Evolutionary conservation across 257 asterid genomes (phyloP), one percentile per base, ranked within the genome.

Genomic region (Nicotiana obtusifolia): DNA sequence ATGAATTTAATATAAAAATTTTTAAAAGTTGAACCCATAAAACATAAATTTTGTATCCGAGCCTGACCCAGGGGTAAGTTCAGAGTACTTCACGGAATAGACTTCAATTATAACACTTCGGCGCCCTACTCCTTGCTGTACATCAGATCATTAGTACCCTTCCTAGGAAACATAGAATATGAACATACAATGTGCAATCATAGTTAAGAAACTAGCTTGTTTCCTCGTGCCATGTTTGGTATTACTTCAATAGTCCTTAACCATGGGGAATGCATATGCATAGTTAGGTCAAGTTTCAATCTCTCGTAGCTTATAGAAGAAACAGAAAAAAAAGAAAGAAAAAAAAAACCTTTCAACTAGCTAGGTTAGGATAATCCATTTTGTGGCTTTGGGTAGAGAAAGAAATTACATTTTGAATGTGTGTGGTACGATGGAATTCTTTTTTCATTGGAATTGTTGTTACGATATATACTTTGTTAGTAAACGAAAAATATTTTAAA

Each of bases 111-210:
- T 82, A 47, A 69, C 75, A 67, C 44, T 47, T 71, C 57, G 10
- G 37, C 84, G 24, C 92, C 91, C 93, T 84, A 89, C 16, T 84
- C 87, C 80, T 83, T 53, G 90, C 91, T 87, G 90, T 89, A 91
- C 84, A 87, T 64, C 86, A 84, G 81, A 8, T 26, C 49, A 86
- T 84, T 59, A 88, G 92, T 84, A 82, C 86, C 91, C 91, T 85
- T 92, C 88, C 92, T 73, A 90, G 95, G 93, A 91, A 88, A 91
- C 95, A 91, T 65, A 64, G 62, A 64, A 66, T 77, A 81, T 84
- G 47, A 71, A 19, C 76, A 75, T 81, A 75, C 82, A 83, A 59
- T 52, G 86, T 86, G 80, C 66, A 59, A 78, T 84, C 62, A 82
- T 57, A 22, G 37, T 60, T 41, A 16, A 15, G 64, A 61, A 3